Conservation (phyloP, 305 asterid genomes). For the Andrographis paniculata region DNA sequence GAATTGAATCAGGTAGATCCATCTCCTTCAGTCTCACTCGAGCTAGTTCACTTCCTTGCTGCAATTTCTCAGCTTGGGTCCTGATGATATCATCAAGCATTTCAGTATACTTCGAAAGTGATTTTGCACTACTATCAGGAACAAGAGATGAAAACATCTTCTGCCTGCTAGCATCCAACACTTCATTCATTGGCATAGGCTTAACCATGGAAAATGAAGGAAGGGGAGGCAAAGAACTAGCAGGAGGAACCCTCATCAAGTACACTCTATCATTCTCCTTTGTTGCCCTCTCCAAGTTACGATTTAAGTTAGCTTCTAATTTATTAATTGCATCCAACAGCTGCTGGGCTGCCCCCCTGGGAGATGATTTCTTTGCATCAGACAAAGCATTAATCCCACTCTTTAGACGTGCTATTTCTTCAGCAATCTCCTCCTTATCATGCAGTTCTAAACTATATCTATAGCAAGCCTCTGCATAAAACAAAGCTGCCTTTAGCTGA, state of each 20-base stretch:
- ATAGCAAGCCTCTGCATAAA: constrained; percentile 91
- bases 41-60: constrained; percentile 95
- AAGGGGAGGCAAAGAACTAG: constrained; percentile 72
- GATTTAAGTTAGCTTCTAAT: constrained; percentile 56
- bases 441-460: constrained; percentile 88
- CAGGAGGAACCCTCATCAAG: constrained; percentile 89
- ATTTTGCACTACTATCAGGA: constrained; percentile 91
- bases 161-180: constrained; percentile 81
- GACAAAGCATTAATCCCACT: constrained; percentile 61
- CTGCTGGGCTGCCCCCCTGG: constrained; percentile 85
- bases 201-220: constrained; percentile 95
- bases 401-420: constrained; percentile 93
- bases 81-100: constrained; percentile 90
- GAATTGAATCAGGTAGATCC: constrained; percentile 93
- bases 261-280: constrained; percentile 97
- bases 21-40: constrained; percentile 93
- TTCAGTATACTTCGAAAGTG: constrained; percentile 91
- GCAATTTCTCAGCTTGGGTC: constrained; percentile 94
- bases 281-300: constrained; percentile 83
- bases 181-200: constrained; percentile 83
- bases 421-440: constrained; percentile 92
- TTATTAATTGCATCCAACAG: constrained; percentile 73
- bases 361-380: constrained; percentile 72
- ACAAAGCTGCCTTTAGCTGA: constrained; percentile 88
- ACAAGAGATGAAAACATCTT: constrained; percentile 92